Evolutionary conservation across 805 yeast species (phyloP), one percentile per base, ranked within the genome.

Genomic region (Candida sonorensis): DNA sequence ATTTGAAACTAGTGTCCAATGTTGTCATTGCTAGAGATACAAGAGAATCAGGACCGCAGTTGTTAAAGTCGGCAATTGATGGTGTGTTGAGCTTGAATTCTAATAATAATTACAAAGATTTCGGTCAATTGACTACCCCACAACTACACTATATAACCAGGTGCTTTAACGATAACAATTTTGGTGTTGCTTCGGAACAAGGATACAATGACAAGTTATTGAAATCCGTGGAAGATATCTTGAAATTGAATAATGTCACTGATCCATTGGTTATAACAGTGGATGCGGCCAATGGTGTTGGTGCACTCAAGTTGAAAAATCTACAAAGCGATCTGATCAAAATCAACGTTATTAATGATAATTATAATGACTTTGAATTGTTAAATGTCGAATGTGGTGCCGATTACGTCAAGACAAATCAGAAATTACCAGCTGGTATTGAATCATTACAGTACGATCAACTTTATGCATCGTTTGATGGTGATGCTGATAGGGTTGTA

Each of bases 281-380:
- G 13, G 98, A 92, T 60, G 78, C 87, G 24, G 98, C 98, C 7
- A 92, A 92, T 53, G 98, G 98, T n/a, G 84, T 92, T 24, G 98
- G 98, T 12, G 95, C 87, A 1, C 82, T 84, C 14, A 81, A 82
- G 51, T 64, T 78, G 17, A 48, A 55, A 16, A 62, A 66, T 16
- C 59, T 88, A 36, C 29, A 42, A 23, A 37, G 51, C 3, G 55
- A 65, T 2, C 47, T 61, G 13, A 52, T 83, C 12, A 55, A 64
- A 0, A 56, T 67, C 33, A 44, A 17, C 10, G 48, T 67, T 17
- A 69, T 78, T 14, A 87, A 87, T 50, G 72, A 64, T 33, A 55
- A 69, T 10, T 76, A 66, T 46, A 46, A 61, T 13, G 51, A 58
- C 11, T 87, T 95, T 2, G 52, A 61, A 2, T 53, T 63, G 17